Conservation (phyloP, 805 yeast genomes). For the Saccharomycopsis sp. region DNA sequence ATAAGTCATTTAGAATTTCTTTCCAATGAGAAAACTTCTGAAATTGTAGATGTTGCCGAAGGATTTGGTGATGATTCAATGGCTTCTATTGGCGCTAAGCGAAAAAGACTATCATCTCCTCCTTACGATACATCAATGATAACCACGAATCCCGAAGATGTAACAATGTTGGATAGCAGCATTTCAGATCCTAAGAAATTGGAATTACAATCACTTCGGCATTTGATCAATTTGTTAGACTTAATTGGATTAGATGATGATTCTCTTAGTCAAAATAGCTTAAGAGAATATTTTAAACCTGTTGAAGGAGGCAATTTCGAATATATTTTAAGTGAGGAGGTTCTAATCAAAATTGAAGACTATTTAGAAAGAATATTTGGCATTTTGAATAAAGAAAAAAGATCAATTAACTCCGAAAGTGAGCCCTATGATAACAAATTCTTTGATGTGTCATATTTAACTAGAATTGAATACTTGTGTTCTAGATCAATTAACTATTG, state of each 20-base stretch:
- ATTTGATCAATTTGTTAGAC: slow-evolving; percentile 11
- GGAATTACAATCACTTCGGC: slow-evolving; percentile 3
- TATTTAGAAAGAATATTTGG: slow-evolving; percentile 23
- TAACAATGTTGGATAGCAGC: too few relatives aligned
- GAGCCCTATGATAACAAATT: slow-evolving; percentile 8
- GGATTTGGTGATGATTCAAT: too few relatives aligned
- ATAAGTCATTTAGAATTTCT: too few relatives aligned
- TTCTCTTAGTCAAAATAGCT: slow-evolving; percentile 7
- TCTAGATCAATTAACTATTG: slow-evolving; percentile 26
- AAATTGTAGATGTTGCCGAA: too few relatives aligned
- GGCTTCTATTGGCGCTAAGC: too few relatives aligned
- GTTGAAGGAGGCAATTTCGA: slow-evolving; percentile 20
- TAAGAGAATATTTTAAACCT: slow-evolving; percentile 23
- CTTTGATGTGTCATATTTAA: slow-evolving; percentile 20
- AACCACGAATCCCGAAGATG: too few relatives aligned
- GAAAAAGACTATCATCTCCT: too few relatives aligned
- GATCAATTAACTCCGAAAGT: slow-evolving; percentile 24
- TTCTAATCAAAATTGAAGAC: slow-evolving; percentile 24
- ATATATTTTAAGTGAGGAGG: slow-evolving; percentile 21
- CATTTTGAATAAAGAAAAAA: slow-evolving; percentile 18
- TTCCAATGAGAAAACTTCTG: too few relatives aligned
- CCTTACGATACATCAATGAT: too few relatives aligned
- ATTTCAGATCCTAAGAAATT: slow-evolving; percentile 15
- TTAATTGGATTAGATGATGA: slow-evolving; percentile 19
- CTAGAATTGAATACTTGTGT: slow-evolving; percentile 30